Percentiles rank a stretch among this genome's conserved stretches.
These are phyloP conservation scores for Geum urbanum DNA, from an alignment of 306 rosid species.

Conservation along the genomic window DNA sequence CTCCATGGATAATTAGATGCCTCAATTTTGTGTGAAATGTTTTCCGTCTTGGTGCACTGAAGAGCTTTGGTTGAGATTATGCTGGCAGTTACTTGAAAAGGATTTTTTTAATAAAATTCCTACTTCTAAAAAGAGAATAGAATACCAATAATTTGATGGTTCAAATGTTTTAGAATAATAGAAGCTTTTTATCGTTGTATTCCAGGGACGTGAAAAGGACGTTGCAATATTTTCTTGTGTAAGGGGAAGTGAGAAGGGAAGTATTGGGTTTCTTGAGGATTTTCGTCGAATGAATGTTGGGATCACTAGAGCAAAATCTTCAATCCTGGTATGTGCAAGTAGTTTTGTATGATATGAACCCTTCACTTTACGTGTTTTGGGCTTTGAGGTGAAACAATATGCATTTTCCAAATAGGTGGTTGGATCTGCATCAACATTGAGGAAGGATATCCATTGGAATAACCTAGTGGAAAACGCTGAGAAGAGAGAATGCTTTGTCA, in stretches of 20 bases:
- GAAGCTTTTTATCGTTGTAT: not conserved
- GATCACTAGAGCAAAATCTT: slow-evolving; percentile 93
- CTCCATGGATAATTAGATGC: not conserved
- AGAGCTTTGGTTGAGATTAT: too few relatives aligned
- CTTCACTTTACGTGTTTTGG: not conserved
- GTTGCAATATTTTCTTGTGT: slow-evolving; percentile 87
- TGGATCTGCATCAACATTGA: slow-evolving; percentile 84
- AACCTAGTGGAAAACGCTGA: slow-evolving; percentile 82
- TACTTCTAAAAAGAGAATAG: too few relatives aligned
- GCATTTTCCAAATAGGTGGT: slow-evolving; percentile 53
- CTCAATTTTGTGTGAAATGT: not conserved
- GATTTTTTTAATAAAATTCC: too few relatives aligned
- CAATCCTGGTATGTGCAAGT: slow-evolving; percentile 58
- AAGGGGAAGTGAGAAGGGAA: slow-evolving; percentile 62
- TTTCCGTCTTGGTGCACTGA: not conserved
- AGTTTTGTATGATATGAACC: not conserved
- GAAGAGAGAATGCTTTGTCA: slow-evolving; percentile 45
- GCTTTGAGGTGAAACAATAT: not conserved
- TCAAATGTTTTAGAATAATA: not conserved
- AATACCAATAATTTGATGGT: not conserved
- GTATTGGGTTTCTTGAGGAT: slow-evolving; percentile 82
- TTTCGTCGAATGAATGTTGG: slow-evolving; percentile 84
- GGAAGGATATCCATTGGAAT: slow-evolving; percentile 63
- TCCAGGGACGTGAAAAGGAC: slow-evolving; percentile 93
- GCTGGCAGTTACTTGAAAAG: too few relatives aligned